Base-by-base conservation (phyloP, 768 basidiomycete species). In the Thelephora ganbajun region DNA sequence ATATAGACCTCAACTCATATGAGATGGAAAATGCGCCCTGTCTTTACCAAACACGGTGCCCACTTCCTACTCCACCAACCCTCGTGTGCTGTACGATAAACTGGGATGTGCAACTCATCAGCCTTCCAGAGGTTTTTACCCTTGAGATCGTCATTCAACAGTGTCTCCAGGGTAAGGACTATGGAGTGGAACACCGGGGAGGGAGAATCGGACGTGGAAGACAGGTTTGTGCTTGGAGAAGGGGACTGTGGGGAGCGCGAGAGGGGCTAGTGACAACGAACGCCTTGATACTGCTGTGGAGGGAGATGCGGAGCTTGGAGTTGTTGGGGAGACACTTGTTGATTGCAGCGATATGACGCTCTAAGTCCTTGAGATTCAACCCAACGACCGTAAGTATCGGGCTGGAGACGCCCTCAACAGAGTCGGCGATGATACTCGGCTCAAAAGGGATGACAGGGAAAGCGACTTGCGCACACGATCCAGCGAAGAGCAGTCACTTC, bases 141-240 rank as follows among this genome's bases (percentile, higher is more conserved):
- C 11, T 66, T 69, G 34, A 93, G 64, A 66, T 93, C 88, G 49
- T 83, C 76, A n/a, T 74, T 63, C 35, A 84, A 63, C 42, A 96
- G 65, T 63, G 90, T 93, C 71, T 99, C n/a, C n/a, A n/a, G n/a
- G n/a, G n/a, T n/a, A n/a, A n/a, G n/a, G n/a, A n/a, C n/a, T n/a
- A n/a, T n/a, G 96, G 67, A 92, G 98, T 0, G 96, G 96, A 1
- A 92, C 94, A 46, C 80, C 84, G 59, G 98, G 85, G n/a, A 89
- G 83, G 57, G 98, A 69, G 72, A 98, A 99, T 41, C 96, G 82
- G 43, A 86, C 76, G 37, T 79, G 83, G 65, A 99, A 98, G 5
- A 89, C 84, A 5, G 87, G 82, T 65, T 94, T 94, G 56, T 96
- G 77, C 68, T 97, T 91, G 6, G 91, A 94, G 69, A 83, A 94